Percentiles rank a stretch among this genome's conserved stretches.
Evolutionary conservation across 345 rosid species (phyloP).

Genomic region (Syzygium jambos): DNA sequence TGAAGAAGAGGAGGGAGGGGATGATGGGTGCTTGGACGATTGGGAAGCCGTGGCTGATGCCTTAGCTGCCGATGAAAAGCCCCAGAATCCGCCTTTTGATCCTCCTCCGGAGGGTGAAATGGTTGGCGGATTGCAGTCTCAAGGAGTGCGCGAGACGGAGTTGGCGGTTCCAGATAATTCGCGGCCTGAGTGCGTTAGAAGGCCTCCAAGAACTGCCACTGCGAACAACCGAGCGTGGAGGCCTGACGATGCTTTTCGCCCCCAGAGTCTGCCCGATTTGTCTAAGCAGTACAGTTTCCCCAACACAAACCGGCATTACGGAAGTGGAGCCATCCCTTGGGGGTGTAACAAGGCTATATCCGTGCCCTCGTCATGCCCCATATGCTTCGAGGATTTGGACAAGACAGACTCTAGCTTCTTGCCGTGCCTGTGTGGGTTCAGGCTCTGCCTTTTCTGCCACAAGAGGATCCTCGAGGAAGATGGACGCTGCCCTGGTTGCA

Average conservation of each 20-base stretch:
- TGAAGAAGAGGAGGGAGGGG: constrained; percentile 68
- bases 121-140: not conserved
- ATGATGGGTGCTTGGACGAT: constrained; percentile 77
- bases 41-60: constrained; percentile 99
- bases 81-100: constrained; percentile 8
- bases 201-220: constrained; percentile 15
- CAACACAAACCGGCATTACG: constrained; percentile 24
- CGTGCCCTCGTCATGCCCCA: constrained; percentile 52
- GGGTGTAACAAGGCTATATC: constrained; percentile 6
- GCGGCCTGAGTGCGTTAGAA: constrained; percentile 14
- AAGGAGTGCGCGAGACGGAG: not conserved
- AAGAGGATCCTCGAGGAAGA: constrained; percentile 91
- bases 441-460: constrained; percentile 94
- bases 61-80: constrained; percentile 55
- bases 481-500: constrained; percentile 95
- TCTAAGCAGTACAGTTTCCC: constrained; percentile 69
- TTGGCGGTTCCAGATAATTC: constrained; percentile 1
- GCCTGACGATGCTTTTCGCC: constrained; percentile 67
- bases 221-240: constrained; percentile 67
- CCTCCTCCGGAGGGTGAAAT: not conserved
- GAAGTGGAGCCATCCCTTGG: constrained; percentile 41
- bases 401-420: constrained; percentile 68
- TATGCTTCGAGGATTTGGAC: constrained; percentile 88
- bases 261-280: constrained; percentile 74
- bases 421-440: constrained; percentile 85